These are phyloP conservation scores for Tetrastigma voinierianum DNA, from an alignment of 164 flowering plant genomes.

Conservation along the genomic window DNA sequence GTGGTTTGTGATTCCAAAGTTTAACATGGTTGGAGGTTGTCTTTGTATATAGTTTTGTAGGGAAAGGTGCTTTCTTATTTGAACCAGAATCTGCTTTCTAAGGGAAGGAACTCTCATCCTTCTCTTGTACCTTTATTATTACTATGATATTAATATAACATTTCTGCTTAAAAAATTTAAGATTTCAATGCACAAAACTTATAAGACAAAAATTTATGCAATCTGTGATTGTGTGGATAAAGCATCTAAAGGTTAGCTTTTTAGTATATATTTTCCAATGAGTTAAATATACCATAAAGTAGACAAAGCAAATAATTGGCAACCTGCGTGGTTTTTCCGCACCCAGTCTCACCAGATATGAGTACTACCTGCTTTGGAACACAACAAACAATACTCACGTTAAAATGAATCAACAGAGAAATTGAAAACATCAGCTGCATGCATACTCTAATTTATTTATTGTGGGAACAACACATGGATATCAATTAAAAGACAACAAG, in stretches of 20 bases:
- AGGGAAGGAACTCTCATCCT: too few species aligned
- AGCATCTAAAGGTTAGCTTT: neutral
- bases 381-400: constrained; percentile 4
- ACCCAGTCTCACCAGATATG: constrained; percentile 97
- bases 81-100: too few species aligned
- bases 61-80: too few species aligned
- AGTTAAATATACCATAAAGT: constrained; percentile 3
- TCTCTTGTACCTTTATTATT: too few species aligned
- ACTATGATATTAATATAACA: too few species aligned
- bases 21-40: too few species aligned
- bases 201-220: neutral
- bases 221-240: neutral
- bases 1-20: too few species aligned
- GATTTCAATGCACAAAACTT: neutral
- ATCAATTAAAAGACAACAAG: too few species aligned
- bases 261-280: neutral
- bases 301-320: constrained; percentile 22
- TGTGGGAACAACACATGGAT: too few species aligned
- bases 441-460: too few species aligned
- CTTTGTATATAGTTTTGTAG: too few species aligned
- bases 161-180: neutral
- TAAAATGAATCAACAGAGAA: neutral
- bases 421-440: too few species aligned
- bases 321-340: constrained; percentile 99
- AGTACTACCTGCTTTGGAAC: constrained; percentile 74